phyloP scores from a whole-genome alignment of 2,329 filamentous ascomycete genomes.

The Clarireedia homoeocarpa region DNA sequence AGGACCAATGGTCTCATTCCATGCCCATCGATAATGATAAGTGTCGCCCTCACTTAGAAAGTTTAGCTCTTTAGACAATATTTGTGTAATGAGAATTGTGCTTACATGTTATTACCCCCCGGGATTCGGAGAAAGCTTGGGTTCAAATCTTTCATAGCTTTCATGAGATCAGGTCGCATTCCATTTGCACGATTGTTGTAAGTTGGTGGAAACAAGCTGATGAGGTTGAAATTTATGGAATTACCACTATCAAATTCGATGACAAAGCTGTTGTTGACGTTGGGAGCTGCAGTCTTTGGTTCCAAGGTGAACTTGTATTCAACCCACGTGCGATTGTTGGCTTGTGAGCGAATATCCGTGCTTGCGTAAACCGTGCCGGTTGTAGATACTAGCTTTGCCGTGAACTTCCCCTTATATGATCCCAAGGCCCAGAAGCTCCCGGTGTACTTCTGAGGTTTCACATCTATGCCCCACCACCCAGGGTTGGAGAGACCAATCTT shows the following conservation, averaged over 20 bases:
- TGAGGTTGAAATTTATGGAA: slow-evolving; percentile 46
- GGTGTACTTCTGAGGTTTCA: slow-evolving; percentile 22
- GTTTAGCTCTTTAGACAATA: neutral
- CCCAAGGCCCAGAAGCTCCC: slow-evolving; percentile 24
- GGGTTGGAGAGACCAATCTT: slow-evolving; percentile 42
- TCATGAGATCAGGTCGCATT: slow-evolving; percentile 46
- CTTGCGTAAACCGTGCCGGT: slow-evolving; percentile 17
- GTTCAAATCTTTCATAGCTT: slow-evolving; percentile 43
- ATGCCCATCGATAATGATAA: slow-evolving; percentile 26
- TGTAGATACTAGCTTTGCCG: slow-evolving; percentile 12
- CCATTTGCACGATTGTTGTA: slow-evolving; percentile 51
- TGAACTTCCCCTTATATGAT: slow-evolving; percentile 8
- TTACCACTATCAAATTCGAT: slow-evolving; percentile 40
- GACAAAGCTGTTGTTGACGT: slow-evolving; percentile 46
- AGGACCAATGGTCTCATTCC: slow-evolving; percentile 36
- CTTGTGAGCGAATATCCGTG: slow-evolving; percentile 13
- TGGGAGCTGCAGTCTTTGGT: slow-evolving; percentile 13
- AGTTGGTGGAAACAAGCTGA: slow-evolving; percentile 52
- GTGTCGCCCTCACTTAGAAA: slow-evolving; percentile 19
- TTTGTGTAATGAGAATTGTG: slow-evolving; percentile 21
- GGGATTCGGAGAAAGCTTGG: slow-evolving; percentile 54
- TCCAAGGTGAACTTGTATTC: slow-evolving; percentile 7
- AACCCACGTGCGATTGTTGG: slow-evolving; percentile 16
- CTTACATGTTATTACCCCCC: slow-evolving; percentile 53
- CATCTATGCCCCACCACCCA: slow-evolving; percentile 48